A percentile compares a stretch with the other conserved stretches of the same genome.
phyloP scores from a whole-genome alignment of 108 stramenopile genomes.

The Nitzschia putrida region DNA sequence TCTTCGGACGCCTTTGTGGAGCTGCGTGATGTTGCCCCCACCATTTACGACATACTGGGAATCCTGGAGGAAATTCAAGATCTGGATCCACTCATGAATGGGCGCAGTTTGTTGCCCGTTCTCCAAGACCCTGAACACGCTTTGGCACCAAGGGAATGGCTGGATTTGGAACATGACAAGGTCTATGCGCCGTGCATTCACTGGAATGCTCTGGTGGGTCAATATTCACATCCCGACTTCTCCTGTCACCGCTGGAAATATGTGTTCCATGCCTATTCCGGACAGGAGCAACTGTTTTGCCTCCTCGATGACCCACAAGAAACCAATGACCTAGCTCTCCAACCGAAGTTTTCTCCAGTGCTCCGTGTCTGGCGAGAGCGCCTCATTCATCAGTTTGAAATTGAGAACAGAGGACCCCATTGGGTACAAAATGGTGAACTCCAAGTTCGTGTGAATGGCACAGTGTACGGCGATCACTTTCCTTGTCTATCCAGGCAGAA shows the following conservation, averaged over 20 bases:
- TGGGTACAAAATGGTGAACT: constrained; percentile 27
- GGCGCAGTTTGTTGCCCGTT: constrained; percentile 33
- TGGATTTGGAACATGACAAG: constrained; percentile 40
- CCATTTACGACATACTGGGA: constrained; percentile 33
- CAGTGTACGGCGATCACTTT: constrained; percentile 23
- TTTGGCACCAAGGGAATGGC: constrained; percentile 28
- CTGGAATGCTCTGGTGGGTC: constrained; percentile 43
- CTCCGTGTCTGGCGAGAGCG: constrained; percentile 24
- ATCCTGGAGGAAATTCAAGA: constrained; percentile 23
- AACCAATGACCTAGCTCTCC: constrained; percentile 23
- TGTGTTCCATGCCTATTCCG: constrained; percentile 33
- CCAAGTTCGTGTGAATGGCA: neutral
- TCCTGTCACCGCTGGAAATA: constrained; percentile 32
- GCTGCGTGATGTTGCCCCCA: constrained; percentile 39
- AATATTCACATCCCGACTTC: neutral
- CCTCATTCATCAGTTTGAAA: constrained; percentile 36
- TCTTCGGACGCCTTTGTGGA: constrained; percentile 31
- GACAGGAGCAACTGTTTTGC: constrained; percentile 40
- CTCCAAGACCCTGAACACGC: constrained; percentile 4
- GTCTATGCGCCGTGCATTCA: constrained; percentile 24
- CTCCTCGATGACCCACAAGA: constrained; percentile 40
- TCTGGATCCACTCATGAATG: constrained; percentile 42
- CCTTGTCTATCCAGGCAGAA: constrained; percentile 13
- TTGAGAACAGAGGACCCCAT: constrained; percentile 38
- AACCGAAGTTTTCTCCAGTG: neutral